These are phyloP conservation scores for Termitomyces sp. DNA, from an alignment of 1,284 basidiomycete genomes.

Conservation along the genomic window DNA sequence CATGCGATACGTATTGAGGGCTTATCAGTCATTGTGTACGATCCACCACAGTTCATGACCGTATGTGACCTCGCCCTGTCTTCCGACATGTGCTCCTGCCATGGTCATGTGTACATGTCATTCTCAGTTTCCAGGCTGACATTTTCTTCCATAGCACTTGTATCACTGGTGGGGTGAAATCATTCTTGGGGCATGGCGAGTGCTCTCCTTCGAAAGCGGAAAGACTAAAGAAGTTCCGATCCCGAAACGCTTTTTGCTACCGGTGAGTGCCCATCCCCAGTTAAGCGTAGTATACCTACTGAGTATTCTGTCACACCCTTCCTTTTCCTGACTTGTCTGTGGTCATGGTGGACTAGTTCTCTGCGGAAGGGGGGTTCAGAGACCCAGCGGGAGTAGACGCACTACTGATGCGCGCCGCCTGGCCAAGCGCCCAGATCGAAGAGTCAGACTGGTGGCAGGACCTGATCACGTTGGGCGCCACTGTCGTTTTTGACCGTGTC, in stretches of 20 bases:
- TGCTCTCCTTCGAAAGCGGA: constrained; percentile 24
- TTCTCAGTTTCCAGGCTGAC: constrained; percentile 6
- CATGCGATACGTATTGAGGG: constrained; percentile 13
- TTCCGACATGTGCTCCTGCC: background rate
- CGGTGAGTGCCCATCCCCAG: constrained; percentile 24
- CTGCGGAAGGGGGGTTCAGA: constrained; percentile 26
- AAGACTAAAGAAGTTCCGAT: constrained; percentile 17
- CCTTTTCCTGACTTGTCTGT: background rate
- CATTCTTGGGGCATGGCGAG: constrained; percentile 34
- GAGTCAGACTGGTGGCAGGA: constrained; percentile 34
- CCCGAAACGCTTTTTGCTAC: constrained; percentile 32
- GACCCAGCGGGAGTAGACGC: constrained; percentile 31
- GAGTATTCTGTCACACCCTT: background rate
- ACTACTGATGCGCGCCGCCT: constrained; percentile 36
- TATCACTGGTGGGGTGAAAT: constrained; percentile 43
- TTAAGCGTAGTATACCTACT: background rate
- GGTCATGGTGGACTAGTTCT: constrained; percentile 18
- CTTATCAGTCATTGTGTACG: constrained; percentile 24
- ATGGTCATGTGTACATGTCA: background rate
- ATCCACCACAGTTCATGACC: constrained; percentile 30
- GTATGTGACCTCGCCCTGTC: constrained; percentile 21
- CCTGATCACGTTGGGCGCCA: constrained; percentile 25
- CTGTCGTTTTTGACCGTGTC: constrained; percentile 32
- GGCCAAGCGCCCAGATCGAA: constrained; percentile 32
- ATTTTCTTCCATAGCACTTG: constrained; percentile 29